These are phyloP conservation scores for Haplosporangium sp. DNA, from an alignment of 371 early-diverging fungal species.

Conservation along the genomic window DNA sequence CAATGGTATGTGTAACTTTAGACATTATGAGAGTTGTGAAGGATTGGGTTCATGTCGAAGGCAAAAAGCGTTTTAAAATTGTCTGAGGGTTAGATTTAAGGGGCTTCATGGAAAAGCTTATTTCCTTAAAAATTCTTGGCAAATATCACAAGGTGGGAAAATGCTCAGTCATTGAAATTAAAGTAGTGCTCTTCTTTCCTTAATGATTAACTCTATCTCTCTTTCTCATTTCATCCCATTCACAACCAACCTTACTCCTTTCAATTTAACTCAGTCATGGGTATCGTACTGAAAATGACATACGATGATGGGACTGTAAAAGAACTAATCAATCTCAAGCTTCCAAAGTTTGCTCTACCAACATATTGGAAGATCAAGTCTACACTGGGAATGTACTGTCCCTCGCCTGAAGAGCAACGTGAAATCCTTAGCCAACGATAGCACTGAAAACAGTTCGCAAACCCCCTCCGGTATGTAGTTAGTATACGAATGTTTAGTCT, in stretches of 20 bases:
- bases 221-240: too few species aligned
- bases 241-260: too few species aligned
- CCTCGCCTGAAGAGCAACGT: background rate
- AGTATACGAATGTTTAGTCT: too few species aligned
- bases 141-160: too few species aligned
- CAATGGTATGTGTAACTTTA: conserved; percentile 55
- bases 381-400: background rate
- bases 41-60: background rate
- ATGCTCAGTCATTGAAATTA: too few species aligned
- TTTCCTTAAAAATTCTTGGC: too few species aligned
- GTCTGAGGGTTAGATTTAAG: too few species aligned
- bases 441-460: background rate
- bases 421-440: background rate
- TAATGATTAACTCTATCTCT: too few species aligned
- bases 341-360: background rate
- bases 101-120: too few species aligned
- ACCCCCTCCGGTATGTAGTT: background rate
- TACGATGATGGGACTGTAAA: background rate
- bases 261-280: background rate
- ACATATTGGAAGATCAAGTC: background rate
- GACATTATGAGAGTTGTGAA: conserved; percentile 11
- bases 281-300: background rate
- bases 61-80: too few species aligned
- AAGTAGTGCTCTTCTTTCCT: too few species aligned
- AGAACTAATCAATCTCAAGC: background rate